Evolutionary conservation across 371 early-diverging fungal species (phyloP).

Genomic region (Catenaria anguillulae): DNA sequence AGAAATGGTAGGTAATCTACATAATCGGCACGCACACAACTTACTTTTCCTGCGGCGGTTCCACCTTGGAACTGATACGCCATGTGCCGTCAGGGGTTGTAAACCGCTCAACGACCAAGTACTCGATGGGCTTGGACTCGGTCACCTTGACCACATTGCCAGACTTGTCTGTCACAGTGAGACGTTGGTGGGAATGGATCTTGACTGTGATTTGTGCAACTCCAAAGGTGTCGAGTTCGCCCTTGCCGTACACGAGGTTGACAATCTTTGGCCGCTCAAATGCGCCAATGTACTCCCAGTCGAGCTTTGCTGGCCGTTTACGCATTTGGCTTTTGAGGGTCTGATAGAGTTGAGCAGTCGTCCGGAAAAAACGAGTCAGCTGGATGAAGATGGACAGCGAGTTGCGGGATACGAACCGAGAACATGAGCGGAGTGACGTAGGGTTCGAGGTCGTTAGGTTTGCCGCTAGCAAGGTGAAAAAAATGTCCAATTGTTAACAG

Average conservation of each 20-base stretch:
- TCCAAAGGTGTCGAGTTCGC: constrained; percentile 3
- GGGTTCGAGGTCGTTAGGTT: background rate
- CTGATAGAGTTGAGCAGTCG: constrained; percentile 1
- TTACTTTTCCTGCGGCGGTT: background rate
- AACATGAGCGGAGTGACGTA: constrained; percentile 3
- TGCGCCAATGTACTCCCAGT: constrained; percentile 14
- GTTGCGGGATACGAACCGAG: constrained; percentile 8
- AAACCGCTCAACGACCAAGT: constrained; percentile 15
- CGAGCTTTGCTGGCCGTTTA: background rate
- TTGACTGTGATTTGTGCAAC: constrained; percentile 13
- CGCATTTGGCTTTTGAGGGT: constrained; percentile 13
- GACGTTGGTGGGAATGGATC: constrained; percentile 13
- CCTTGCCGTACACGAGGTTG: constrained; percentile 10
- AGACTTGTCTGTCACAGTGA: constrained; percentile 13
- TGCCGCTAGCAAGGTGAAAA: no score
- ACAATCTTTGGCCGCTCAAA: constrained; percentile 8
- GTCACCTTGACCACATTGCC: constrained; percentile 9
- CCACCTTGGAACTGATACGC: constrained; percentile 14
- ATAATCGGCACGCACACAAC: no score
- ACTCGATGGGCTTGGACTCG: constrained; percentile 8
- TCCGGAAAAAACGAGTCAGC: background rate
- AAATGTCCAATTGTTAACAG: background rate
- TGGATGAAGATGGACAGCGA: no score
- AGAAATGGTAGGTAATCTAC: no score
- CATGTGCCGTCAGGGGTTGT: constrained; percentile 7